Evolutionary conservation across 2,329 filamentous ascomycete genomes (phyloP), one percentile per base, ranked within the genome.

Genomic region (Fusarium clavum): DNA sequence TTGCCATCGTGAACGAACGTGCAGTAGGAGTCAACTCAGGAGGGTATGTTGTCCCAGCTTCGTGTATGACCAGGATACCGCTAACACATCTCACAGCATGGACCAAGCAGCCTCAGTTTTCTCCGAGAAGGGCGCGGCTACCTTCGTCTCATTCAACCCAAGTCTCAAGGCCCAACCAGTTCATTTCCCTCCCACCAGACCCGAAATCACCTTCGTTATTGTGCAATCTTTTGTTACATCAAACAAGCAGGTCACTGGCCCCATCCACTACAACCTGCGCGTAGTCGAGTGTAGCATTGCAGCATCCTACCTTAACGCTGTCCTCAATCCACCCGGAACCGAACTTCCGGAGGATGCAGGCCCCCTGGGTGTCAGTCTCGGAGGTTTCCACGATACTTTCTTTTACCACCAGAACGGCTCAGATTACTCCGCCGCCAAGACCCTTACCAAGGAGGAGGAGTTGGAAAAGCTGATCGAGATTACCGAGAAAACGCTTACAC

Each of bases 71-170:
- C 38, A 27, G 3, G 8, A 46, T 32, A 10, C 24, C 5, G 14
- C 57, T 57, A 58, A 64, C 76, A 79, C 69, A 29, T 2, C 45
- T 60, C 29, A 65, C 67, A 94, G 94, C 59, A 98, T 99, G 96
- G 96, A 99, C 77, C 96, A 99, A 83, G 91, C 94, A 16, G 96
- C 96, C 34, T 98, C 95, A 0, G 95, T 99, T 69, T 96, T 99
- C 81, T 95, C 94, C 1, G 87, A 93, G 75, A 90, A 91, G 71
- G 94, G 93, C 53, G 93, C 92, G 41, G 94, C 96, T 12, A 88
- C 98, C 45, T 94, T 97, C 78, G 95, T 98, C 64, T 92, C 91
- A 12, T 99, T 99, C 83, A 90, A 90, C 69, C 96, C 96, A 5
- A 85, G 84, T 20, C 90, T 99, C 54, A 86, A 87, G 25, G 94